These are phyloP conservation scores for Stagonosporopsis vannaccii DNA, from an alignment of 2,329 filamentous ascomycete species.

Conservation along the genomic window DNA sequence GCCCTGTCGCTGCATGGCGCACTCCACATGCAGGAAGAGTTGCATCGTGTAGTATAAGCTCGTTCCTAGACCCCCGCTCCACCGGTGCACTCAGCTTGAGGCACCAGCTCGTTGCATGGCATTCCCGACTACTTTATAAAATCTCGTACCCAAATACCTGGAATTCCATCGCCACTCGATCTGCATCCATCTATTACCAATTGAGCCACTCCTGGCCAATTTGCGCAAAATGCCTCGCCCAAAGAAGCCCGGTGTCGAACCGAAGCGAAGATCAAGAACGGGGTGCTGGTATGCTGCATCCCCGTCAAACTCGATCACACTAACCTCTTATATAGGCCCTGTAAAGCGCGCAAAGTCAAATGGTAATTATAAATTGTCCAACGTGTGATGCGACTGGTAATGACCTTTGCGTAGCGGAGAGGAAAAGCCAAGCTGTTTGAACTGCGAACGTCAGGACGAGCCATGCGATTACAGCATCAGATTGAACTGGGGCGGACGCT, in stretches of 20 bases:
- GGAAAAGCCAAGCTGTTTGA: constrained; percentile 74
- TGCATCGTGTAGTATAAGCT: constrained; percentile 11
- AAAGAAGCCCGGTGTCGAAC: constrained; percentile 69
- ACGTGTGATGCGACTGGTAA: background rate
- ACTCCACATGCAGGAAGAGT: constrained; percentile 9
- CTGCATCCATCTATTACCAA: constrained; percentile 5
- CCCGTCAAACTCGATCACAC: constrained; percentile 8
- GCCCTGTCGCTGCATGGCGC: constrained; percentile 7
- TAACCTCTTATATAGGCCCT: constrained; percentile 64
- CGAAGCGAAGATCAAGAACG: constrained; percentile 71
- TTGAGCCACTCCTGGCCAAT: constrained; percentile 6
- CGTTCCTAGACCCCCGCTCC: constrained; percentile 5
- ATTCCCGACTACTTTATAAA: constrained; percentile 19
- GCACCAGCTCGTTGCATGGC: constrained; percentile 1
- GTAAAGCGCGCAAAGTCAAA: constrained; percentile 81
- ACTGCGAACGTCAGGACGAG: constrained; percentile 76
- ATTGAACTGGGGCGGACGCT: constrained; percentile 80
- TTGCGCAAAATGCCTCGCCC: constrained; percentile 66
- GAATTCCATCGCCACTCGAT: constrained; percentile 3
- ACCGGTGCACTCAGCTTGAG: constrained; percentile 5
- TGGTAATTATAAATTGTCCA: constrained; percentile 57
- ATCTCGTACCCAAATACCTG: background rate
- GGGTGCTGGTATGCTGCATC: constrained; percentile 66
- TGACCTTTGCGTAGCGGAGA: constrained; percentile 64
- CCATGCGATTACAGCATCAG: constrained; percentile 82